Evolutionary conservation across 176 grass and related monocot species (phyloP).

Genomic region (Aegilops tauschii): DNA sequence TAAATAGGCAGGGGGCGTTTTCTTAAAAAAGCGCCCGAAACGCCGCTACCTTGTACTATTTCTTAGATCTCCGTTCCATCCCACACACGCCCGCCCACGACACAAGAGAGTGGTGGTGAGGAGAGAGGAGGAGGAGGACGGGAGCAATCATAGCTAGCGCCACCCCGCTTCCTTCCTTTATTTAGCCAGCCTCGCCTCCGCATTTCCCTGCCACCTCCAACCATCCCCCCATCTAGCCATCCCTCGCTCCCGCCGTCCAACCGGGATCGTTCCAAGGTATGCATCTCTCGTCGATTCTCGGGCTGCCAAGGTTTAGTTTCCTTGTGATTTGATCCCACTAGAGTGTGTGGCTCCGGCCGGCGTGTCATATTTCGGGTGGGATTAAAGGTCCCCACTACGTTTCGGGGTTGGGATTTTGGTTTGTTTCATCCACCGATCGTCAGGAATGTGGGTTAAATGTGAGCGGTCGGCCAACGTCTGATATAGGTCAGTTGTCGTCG

Average conservation of each 20-base stretch:
- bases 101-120: too few relatives aligned
- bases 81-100: too few relatives aligned
- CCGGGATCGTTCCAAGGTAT: background rate
- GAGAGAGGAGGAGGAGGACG: too few relatives aligned
- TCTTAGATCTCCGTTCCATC: background rate
- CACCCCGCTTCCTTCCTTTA: background rate
- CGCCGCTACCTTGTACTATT: background rate
- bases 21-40: background rate
- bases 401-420: background rate
- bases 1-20: background rate
- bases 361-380: too few relatives aligned
- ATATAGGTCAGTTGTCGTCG: background rate
- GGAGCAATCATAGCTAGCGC: too few relatives aligned
- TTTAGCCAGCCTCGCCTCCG: conserved; percentile 18
- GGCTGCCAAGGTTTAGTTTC: background rate
- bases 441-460: background rate
- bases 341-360: background rate
- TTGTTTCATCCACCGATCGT: background rate
- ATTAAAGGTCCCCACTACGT: too few relatives aligned
- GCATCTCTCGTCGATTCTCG: background rate
- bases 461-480: background rate
- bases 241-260: background rate
- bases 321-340: background rate
- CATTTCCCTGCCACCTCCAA: conserved; percentile 19
- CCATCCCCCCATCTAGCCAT: background rate